phyloP scores from a whole-genome alignment of 768 basidiomycete species.

The Hirschioporus abietinus region DNA sequence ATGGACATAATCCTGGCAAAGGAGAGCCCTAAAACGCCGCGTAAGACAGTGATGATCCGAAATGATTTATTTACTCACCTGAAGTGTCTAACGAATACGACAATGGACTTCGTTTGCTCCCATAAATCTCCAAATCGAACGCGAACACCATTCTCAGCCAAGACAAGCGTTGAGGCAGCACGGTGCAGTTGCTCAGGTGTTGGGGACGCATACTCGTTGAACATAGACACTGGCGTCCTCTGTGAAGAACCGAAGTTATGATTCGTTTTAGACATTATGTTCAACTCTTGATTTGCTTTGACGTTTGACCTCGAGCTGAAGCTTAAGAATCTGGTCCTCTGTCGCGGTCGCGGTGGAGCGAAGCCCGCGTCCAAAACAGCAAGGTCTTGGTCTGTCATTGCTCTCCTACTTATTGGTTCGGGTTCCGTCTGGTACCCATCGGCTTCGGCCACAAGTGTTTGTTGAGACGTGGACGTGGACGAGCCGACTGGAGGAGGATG shows the following conservation, averaged over 20 bases:
- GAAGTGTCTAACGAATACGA: constrained; percentile 86
- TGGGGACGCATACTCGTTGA: constrained; percentile 46
- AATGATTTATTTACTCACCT: constrained; percentile 37
- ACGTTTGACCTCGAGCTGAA: background rate
- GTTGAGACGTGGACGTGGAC: background rate
- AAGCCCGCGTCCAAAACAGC: background rate
- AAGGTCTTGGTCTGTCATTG: background rate
- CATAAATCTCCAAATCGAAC: constrained; percentile 69
- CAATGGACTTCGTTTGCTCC: constrained; percentile 50
- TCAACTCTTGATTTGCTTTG: background rate
- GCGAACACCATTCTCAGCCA: constrained; percentile 60
- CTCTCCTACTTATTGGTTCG: background rate
- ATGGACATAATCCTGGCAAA: constrained; percentile 82
- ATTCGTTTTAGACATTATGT: background rate
- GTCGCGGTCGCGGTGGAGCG: background rate
- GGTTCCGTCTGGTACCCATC: background rate
- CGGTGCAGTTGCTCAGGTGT: constrained; percentile 49
- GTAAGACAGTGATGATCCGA: constrained; percentile 4
- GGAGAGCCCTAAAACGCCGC: constrained; percentile 50
- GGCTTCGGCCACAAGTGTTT: background rate
- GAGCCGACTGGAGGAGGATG: background rate
- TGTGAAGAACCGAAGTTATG: background rate
- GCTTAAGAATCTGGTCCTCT: background rate
- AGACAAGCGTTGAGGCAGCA: constrained; percentile 58
- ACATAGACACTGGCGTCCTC: constrained; percentile 7